Conservation (phyloP, 2,329 filamentous ascomycete genomes). For the Tolypocladium ophioglossoides region DNA sequence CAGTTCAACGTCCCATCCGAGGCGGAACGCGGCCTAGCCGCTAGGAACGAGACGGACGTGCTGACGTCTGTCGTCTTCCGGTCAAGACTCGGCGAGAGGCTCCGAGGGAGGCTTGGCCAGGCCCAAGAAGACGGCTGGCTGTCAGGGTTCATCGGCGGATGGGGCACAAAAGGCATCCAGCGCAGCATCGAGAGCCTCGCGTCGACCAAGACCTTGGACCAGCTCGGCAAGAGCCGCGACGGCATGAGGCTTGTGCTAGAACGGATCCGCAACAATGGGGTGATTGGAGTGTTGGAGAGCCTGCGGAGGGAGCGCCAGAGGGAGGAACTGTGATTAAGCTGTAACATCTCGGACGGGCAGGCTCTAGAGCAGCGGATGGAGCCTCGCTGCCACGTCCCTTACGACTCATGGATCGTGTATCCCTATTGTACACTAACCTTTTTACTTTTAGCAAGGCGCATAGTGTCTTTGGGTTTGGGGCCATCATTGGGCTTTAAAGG, state of each 20-base stretch:
- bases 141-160: slow-evolving; percentile 41
- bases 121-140: slow-evolving; percentile 38
- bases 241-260: slow-evolving; percentile 77
- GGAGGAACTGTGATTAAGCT: slow-evolving; percentile 10
- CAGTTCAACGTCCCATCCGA: slow-evolving; percentile 42
- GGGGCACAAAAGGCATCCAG: slow-evolving; percentile 63
- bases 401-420: slow-evolving; percentile 11
- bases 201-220: slow-evolving; percentile 65
- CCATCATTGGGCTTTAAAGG: slow-evolving; percentile 4
- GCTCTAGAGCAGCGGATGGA: background rate
- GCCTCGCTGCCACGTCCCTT: slow-evolving; percentile 1
- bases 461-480: slow-evolving; percentile 12
- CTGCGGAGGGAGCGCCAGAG: slow-evolving; percentile 33
- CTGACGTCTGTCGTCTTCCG: slow-evolving; percentile 64
- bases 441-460: slow-evolving; percentile 24
- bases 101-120: slow-evolving; percentile 43
- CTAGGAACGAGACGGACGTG: slow-evolving; percentile 48
- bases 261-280: slow-evolving; percentile 48
- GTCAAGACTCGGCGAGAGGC: slow-evolving; percentile 60
- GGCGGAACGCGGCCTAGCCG: slow-evolving; percentile 11
- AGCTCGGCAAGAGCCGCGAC: slow-evolving; percentile 70
- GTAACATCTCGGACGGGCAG: background rate
- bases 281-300: slow-evolving; percentile 47
- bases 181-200: slow-evolving; percentile 71
- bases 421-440: slow-evolving; percentile 20